Evolutionary conservation across 257 asterid genomes (phyloP).

Genomic region (Solanum virginianum): DNA sequence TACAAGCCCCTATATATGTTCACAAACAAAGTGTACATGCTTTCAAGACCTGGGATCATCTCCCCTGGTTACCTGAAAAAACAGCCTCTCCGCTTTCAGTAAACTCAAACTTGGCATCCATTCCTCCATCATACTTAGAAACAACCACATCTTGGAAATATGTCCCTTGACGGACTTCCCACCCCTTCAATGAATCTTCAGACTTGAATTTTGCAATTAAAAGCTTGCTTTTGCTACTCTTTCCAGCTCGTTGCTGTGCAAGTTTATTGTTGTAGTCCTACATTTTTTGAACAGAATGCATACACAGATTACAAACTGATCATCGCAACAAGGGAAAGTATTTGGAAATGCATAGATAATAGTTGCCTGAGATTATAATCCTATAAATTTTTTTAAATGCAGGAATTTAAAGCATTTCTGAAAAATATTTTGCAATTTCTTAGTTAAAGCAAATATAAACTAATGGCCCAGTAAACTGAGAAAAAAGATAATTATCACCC

Average conservation of each 20-base stretch:
- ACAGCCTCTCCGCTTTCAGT: conserved; percentile 55
- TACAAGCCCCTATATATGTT: background rate
- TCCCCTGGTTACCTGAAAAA: conserved; percentile 58
- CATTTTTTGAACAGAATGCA: background rate
- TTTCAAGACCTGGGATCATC: background rate
- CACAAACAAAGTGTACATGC: background rate
- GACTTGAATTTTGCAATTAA: conserved; percentile 79
- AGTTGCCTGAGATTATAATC: background rate
- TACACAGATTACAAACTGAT: background rate
- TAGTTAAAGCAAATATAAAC: background rate
- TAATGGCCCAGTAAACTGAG: background rate
- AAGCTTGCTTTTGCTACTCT: conserved; percentile 99
- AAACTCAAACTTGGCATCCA: conserved; percentile 84
- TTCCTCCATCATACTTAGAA: conserved; percentile 86
- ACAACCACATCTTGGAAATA: conserved; percentile 78
- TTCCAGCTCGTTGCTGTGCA: conserved; percentile 93
- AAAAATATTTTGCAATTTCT: background rate
- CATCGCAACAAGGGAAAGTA: background rate
- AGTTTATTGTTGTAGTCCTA: conserved; percentile 86
- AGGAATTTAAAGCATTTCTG: background rate
- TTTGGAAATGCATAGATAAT: background rate
- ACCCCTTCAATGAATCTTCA: conserved; percentile 62
- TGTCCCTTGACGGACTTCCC: conserved; percentile 91
- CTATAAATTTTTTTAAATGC: background rate
- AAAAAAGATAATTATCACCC: background rate